These are phyloP conservation scores for Pseudoscleropodium purum DNA, from an alignment of 225 moss, liverwort and hornwort species.

Conservation along the genomic window DNA sequence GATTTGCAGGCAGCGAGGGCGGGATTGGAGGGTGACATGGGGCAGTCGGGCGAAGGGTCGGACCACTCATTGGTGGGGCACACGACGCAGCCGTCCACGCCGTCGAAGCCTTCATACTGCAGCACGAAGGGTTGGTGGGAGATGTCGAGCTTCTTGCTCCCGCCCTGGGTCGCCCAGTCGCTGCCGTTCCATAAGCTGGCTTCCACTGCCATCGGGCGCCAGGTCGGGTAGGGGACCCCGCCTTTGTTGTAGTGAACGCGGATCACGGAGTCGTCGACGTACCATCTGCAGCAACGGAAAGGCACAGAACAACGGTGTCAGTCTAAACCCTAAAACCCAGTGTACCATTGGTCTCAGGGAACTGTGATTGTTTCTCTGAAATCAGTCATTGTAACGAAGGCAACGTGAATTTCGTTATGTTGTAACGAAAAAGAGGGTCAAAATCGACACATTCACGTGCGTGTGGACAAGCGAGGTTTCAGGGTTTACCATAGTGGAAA, in stretches of 20 bases:
- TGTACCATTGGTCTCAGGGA: not conserved
- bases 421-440: not conserved
- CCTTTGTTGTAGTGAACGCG: slow-evolving; percentile 21
- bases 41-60: not conserved
- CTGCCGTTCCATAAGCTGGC: slow-evolving; percentile 30
- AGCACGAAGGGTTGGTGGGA: slow-evolving; percentile 1
- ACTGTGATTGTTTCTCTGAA: not conserved
- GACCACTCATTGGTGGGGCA: not conserved
- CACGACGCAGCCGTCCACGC: not conserved
- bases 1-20: not conserved
- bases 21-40: not conserved
- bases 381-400: not conserved
- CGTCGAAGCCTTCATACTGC: slow-evolving; percentile 17
- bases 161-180: slow-evolving; percentile 21
- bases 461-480: not conserved
- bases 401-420: not conserved
- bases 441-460: no score
- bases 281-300: slow-evolving; percentile 9
- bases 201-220: slow-evolving; percentile 5
- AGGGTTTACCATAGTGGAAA: not conserved
- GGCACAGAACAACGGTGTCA: not conserved
- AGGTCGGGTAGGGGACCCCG: not conserved
- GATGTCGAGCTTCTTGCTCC: not conserved
- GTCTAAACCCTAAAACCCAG: no score
- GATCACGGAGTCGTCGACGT: slow-evolving; percentile 18